Evolutionary conservation across 129 eudicot species (phyloP).

Genomic region (Chrysanthemum seticuspe): DNA sequence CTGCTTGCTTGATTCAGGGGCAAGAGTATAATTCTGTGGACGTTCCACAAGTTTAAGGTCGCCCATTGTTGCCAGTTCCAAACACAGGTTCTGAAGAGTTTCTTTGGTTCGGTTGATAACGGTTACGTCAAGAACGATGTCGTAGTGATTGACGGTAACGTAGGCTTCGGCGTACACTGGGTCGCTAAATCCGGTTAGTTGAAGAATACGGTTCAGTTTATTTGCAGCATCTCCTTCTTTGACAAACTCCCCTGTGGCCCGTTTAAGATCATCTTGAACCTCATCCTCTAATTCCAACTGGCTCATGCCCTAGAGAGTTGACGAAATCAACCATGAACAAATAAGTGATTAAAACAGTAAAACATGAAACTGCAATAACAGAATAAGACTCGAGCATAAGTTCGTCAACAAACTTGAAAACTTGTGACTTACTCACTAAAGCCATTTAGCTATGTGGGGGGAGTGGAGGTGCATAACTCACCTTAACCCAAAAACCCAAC

Average conservation of each 20-base stretch:
- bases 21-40: constrained; percentile 93
- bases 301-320: constrained; percentile 77
- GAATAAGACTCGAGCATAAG: no score
- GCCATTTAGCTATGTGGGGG: no score
- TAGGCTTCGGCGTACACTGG: constrained; percentile 99
- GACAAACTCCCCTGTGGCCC: constrained; percentile 92
- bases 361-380: no score
- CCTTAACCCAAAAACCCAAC: no score
- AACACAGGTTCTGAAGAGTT: constrained; percentile 88
- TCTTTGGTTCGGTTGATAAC: constrained; percentile 93
- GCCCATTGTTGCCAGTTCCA: constrained; percentile 99
- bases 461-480: no score
- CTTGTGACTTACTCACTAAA: no score
- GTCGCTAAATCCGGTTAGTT: constrained; percentile 94
- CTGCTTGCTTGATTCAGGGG: constrained; percentile 97
- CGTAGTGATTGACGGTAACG: constrained; percentile 96
- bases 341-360: background rate
- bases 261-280: constrained; percentile 95
- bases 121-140: constrained; percentile 93
- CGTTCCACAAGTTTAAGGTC: constrained; percentile 99
- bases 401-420: no score
- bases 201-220: constrained; percentile 89
- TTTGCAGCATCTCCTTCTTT: constrained; percentile 89
- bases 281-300: constrained; percentile 92
- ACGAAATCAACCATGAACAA: background rate